phyloP scores from a whole-genome alignment of 2,329 filamentous ascomycete genomes.

The Fusarium sp. region DNA sequence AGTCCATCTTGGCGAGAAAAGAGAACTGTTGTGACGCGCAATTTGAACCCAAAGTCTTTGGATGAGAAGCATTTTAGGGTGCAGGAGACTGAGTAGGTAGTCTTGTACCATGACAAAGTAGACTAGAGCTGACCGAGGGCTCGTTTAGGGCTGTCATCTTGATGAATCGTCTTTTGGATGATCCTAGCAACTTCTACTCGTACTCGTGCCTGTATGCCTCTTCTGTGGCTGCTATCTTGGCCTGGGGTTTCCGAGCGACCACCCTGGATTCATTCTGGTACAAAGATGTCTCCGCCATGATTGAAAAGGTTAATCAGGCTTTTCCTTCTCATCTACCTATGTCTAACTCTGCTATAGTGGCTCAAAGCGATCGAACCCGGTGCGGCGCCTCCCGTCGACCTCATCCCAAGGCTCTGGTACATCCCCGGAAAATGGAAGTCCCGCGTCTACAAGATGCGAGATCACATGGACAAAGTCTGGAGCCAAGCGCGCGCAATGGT shows the following conservation, averaged over 20 bases:
- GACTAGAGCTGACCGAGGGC: neutral
- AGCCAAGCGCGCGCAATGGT: neutral
- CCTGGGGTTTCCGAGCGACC: neutral
- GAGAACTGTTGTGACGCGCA: neutral
- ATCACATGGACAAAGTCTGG: neutral
- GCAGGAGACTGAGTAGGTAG: neutral
- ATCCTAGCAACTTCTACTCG: neutral
- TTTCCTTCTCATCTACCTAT: no score
- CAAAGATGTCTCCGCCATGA: neutral
- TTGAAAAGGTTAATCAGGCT: neutral
- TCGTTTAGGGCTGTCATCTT: neutral
- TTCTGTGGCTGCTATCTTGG: neutral
- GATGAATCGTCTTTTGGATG: neutral
- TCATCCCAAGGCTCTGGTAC: neutral
- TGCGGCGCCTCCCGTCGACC: neutral
- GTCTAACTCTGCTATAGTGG: neutral
- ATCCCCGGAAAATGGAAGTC: neutral
- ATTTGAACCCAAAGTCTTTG: neutral
- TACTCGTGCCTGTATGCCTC: neutral
- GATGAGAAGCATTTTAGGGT: neutral
- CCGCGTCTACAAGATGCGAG: neutral
- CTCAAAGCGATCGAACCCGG: neutral
- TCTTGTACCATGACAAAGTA: accelerated
- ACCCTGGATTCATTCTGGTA: neutral
- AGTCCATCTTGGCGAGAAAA: neutral